Conservation (phyloP, 2,329 filamentous ascomycete species). For the Fonsecaea pedrosoi region DNA sequence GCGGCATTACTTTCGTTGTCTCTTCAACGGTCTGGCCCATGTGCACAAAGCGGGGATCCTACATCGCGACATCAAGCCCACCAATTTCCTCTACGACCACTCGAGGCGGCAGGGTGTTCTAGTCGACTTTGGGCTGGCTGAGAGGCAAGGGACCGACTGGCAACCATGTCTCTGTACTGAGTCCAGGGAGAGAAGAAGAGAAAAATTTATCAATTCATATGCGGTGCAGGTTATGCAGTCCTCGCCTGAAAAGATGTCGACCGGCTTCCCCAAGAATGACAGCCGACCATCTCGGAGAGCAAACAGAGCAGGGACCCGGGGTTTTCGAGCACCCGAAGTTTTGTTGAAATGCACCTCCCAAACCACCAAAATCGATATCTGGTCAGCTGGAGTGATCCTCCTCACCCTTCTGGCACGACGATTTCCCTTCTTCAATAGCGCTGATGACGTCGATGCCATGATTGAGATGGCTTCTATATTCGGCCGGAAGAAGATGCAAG, state of each 20-base stretch:
- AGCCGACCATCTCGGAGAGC: constrained; percentile 85
- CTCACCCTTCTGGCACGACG: constrained; percentile 90
- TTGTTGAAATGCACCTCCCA: constrained; percentile 97
- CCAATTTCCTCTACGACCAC: constrained; percentile 53
- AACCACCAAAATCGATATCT: constrained; percentile 92
- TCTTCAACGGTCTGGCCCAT: constrained; percentile 82
- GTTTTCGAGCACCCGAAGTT: constrained; percentile 95
- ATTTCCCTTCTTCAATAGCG: constrained; percentile 98
- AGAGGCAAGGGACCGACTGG: constrained; percentile 72
- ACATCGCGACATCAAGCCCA: constrained; percentile 96
- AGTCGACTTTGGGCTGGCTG: constrained; percentile 98
- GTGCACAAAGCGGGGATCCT: constrained; percentile 86
- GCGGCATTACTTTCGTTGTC: constrained; percentile 83
- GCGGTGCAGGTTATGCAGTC: constrained; percentile 48
- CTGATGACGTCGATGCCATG: constrained; percentile 97
- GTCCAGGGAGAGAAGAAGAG: constrained; percentile 66
- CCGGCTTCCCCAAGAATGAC: constrained; percentile 87
- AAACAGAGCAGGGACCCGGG: constrained; percentile 91
- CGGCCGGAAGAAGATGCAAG: constrained; percentile 81
- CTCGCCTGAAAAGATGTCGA: constrained; percentile 49
- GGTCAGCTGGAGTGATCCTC: constrained; percentile 96
- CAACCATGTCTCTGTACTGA: constrained; percentile 85
- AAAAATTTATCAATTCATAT: constrained; percentile 39
- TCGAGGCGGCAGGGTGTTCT: constrained; percentile 78
- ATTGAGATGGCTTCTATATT: constrained; percentile 98